Evolutionary conservation across 495 filamentous ascomycete genomes (phyloP), one percentile per base, ranked within the genome.

Genomic region (Penicillium arizonense): DNA sequence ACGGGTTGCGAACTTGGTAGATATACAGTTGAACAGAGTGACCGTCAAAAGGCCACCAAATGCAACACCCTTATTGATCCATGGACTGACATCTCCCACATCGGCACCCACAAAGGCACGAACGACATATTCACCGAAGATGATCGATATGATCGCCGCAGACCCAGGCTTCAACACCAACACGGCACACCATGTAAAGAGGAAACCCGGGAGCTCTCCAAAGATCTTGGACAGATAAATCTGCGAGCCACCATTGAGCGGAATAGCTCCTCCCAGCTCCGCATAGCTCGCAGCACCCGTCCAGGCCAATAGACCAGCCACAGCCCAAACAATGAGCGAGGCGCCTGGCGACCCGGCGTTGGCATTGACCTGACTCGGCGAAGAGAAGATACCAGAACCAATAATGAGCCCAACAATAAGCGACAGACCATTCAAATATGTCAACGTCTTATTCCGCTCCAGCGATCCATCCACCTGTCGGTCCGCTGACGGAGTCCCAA

Each of bases 331-430:
- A 16, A 97, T 82, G 47, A 98, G 75, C 6, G 91, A 85, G 42
- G 91, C 92, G 5, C 94, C 94, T 2, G 93, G 92, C 24, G 93
- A 96, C 21, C 95, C 95, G 23, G 87, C 91, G 69, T 96, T 93
- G 47, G 80, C 79, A 63, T 96, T 96, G 58, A 98, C 95, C 71
- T 96, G 91, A 55, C 88, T 90, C 0, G 94, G 94, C 26, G 90
- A 92, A 9, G 90, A 93, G 72, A 98, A 98, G 61, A 98, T 97
- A 2, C 94, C 94, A 14, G 89, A 92, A n/a, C 94, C 94, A 59
- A 98, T 97, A 66, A 97, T 94, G 42, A 98, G 63, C 5, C 95
- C 93, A 9, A 97, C 82, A 14, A 97, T 86, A 14, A 98, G 75
- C 14, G 90, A 93, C 32, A 98, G 69, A 0, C 95, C 93, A 71